These are phyloP conservation scores for Boletus speciosus DNA, from an alignment of 768 basidiomycete genomes.

Conservation along the genomic window DNA sequence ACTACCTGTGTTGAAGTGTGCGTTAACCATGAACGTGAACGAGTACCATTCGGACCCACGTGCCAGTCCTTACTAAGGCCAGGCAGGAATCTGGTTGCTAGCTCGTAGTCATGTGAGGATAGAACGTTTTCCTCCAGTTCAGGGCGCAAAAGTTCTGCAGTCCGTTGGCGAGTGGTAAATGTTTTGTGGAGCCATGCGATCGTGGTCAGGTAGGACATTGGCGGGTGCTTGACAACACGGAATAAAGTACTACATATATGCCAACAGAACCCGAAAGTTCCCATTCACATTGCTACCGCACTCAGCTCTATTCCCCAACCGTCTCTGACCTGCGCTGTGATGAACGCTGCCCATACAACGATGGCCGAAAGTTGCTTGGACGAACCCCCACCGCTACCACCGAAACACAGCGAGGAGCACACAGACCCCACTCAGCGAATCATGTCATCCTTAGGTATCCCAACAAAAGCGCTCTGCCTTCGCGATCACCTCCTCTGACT, in stretches of 20 bases:
- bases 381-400: slow-evolving; percentile 14
- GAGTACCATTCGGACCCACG: slow-evolving; percentile 18
- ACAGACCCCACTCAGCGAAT: not conserved
- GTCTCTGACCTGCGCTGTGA: not conserved
- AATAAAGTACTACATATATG: not conserved
- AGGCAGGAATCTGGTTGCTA: slow-evolving; percentile 52
- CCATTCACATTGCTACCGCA: not conserved
- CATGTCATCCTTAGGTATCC: slow-evolving; percentile 26
- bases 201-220: slow-evolving; percentile 28
- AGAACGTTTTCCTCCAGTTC: slow-evolving; percentile 29
- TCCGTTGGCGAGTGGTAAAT: slow-evolving; percentile 41
- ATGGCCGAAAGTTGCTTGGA: not conserved
- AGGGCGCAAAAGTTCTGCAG: slow-evolving; percentile 29
- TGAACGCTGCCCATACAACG: not conserved
- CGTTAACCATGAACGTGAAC: slow-evolving; percentile 3
- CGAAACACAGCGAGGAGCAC: slow-evolving; percentile 15
- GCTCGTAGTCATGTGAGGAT: slow-evolving; percentile 50
- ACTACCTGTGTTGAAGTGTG: slow-evolving; percentile 9
- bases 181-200: slow-evolving; percentile 40
- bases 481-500: slow-evolving; percentile 16
- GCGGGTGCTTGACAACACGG: not conserved
- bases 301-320: no score
- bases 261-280: not conserved
- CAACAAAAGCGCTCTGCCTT: not conserved
- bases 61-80: slow-evolving; percentile 43